Percentiles rank a stretch among this genome's conserved stretches.
Evolutionary conservation across 2,329 filamentous ascomycete genomes (phyloP).

Genomic region (Colletotrichum sp.): DNA sequence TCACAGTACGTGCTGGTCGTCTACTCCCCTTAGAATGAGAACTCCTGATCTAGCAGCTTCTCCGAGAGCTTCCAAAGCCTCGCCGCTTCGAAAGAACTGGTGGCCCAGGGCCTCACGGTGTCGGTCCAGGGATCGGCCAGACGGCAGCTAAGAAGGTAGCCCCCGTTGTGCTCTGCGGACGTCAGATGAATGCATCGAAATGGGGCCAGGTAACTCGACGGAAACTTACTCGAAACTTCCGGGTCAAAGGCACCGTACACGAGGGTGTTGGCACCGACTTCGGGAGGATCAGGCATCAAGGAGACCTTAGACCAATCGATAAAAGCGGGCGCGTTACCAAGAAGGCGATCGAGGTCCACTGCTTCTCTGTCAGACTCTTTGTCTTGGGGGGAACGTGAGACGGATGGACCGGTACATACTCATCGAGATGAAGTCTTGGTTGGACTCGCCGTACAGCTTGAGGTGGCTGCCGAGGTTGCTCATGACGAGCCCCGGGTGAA

Average conservation of each 20-base stretch:
- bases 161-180: slow-evolving; percentile 32
- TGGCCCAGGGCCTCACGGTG: slow-evolving; percentile 33
- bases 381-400: not conserved
- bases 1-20: too few relatives aligned
- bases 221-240: not conserved
- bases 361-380: not conserved
- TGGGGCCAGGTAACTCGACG: not conserved
- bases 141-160: slow-evolving; percentile 36
- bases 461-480: slow-evolving; percentile 4
- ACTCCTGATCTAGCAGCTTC: slow-evolving; percentile 47
- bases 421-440: not conserved
- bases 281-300: slow-evolving; percentile 3
- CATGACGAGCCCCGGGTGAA: slow-evolving; percentile 4
- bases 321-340: slow-evolving; percentile 28
- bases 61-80: slow-evolving; percentile 52
- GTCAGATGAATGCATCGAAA: not conserved
- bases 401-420: not conserved
- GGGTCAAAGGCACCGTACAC: slow-evolving; percentile 43
- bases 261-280: slow-evolving; percentile 37
- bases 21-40: slow-evolving; percentile 17
- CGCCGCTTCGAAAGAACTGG: slow-evolving; percentile 39
- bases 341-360: slow-evolving; percentile 22
- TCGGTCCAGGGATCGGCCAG: slow-evolving; percentile 34
- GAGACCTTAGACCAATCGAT: not conserved
- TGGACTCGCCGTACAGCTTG: not conserved